Percentiles rank a stretch among this genome's conserved stretches.
Evolutionary conservation across 495 filamentous ascomycete genomes (phyloP).

Genomic region (Pyronema omphalodes): DNA sequence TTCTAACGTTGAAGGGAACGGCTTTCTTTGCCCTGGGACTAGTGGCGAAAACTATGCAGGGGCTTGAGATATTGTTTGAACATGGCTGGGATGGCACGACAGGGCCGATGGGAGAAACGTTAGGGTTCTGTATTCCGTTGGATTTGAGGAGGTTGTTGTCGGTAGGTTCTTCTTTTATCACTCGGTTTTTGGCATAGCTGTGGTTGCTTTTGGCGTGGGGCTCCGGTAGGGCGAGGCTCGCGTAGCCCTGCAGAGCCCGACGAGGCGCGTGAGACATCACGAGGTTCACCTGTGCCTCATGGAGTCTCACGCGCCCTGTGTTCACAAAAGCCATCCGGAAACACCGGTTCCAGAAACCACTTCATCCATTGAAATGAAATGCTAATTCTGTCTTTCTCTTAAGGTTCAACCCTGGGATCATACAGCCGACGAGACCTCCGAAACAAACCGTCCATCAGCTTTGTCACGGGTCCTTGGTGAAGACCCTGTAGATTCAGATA

Average conservation of each 20-base stretch:
- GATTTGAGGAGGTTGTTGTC: slow-evolving; percentile 60
- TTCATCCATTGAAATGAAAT: no score
- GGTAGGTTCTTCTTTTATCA: slow-evolving; percentile 6
- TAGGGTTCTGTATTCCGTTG: slow-evolving; percentile 71
- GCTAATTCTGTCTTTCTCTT: not conserved
- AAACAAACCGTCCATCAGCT: slow-evolving; percentile 14
- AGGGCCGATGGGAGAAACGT: slow-evolving; percentile 58
- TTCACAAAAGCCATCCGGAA: no score
- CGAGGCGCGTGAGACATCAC: no score
- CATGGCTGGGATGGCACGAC: slow-evolving; percentile 84
- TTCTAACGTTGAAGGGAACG: slow-evolving; percentile 82
- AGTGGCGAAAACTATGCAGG: slow-evolving; percentile 80
- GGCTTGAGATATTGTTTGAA: slow-evolving; percentile 69
- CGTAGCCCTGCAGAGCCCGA: no score
- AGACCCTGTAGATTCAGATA: slow-evolving; percentile 22
- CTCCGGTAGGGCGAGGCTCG: no score
- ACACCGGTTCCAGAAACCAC: no score
- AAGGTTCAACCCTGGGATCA: slow-evolving; percentile 23
- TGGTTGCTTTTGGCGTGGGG: no score
- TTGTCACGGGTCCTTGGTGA: slow-evolving; percentile 19
- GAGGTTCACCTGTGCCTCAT: no score
- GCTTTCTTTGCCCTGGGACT: slow-evolving; percentile 91
- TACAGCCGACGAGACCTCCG: slow-evolving; percentile 21
- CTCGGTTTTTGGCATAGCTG: not conserved
- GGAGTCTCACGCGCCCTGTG: no score